phyloP scores from a whole-genome alignment of 805 yeast genomes.

The Yarrowia divulgata region DNA sequence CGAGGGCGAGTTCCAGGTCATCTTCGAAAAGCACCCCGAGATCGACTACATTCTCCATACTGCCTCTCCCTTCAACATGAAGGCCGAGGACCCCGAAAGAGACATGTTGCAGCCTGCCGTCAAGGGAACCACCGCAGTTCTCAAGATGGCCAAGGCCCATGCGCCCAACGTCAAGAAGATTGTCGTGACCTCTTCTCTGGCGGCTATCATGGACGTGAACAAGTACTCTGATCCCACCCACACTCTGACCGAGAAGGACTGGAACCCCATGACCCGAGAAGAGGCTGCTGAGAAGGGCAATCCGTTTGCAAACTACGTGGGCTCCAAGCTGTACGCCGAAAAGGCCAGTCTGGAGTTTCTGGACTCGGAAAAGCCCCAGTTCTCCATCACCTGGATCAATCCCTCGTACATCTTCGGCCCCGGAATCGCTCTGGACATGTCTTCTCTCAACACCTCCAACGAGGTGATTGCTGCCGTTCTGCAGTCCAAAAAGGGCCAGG shows the following conservation, averaged over 20 bases:
- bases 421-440: slow-evolving; percentile 46
- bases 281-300: slow-evolving; percentile 39
- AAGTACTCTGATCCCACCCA: slow-evolving; percentile 41
- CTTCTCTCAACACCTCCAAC: slow-evolving; percentile 51
- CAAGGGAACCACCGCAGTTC: slow-evolving; percentile 56
- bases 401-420: slow-evolving; percentile 51
- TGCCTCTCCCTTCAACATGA: slow-evolving; percentile 53
- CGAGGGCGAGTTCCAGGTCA: slow-evolving; percentile 57
- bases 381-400: slow-evolving; percentile 46
- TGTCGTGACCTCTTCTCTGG: slow-evolving; percentile 60
- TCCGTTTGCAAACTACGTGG: slow-evolving; percentile 45
- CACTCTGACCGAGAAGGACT: slow-evolving; percentile 49
- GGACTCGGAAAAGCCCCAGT: slow-evolving; percentile 46
- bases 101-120: slow-evolving; percentile 58
- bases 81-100: slow-evolving; percentile 51
- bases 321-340: slow-evolving; percentile 64
- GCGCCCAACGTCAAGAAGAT: slow-evolving; percentile 51
- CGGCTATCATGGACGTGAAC: slow-evolving; percentile 53
- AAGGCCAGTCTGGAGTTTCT: slow-evolving; percentile 62
- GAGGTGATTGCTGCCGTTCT: slow-evolving; percentile 5
- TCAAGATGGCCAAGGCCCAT: slow-evolving; percentile 52
- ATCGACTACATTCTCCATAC: slow-evolving; percentile 53
- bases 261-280: slow-evolving; percentile 52
- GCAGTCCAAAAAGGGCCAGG: slow-evolving; percentile 2
- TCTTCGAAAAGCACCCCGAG: slow-evolving; percentile 53